Evolutionary conservation across 2,329 filamentous ascomycete genomes (phyloP).

Genomic region (Ophiosphaerella narmari): DNA sequence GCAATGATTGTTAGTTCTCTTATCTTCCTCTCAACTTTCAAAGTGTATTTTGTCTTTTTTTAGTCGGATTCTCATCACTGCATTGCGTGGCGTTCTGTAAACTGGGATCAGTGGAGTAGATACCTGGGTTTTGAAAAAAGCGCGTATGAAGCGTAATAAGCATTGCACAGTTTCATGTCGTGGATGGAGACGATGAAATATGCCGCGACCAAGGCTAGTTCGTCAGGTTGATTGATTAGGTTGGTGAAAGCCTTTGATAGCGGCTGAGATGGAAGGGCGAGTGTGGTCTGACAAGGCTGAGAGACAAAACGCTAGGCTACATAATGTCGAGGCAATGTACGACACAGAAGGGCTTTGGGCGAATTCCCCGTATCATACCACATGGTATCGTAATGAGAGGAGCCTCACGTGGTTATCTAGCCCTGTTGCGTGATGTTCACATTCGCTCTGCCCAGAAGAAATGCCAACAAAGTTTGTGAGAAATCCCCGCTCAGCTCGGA

Average conservation of each 20-base stretch:
- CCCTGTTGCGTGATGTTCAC: neutral
- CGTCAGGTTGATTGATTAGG: neutral
- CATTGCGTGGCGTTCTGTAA: constrained; percentile 22
- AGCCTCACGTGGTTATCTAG: too few relatives aligned
- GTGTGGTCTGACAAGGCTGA: too few relatives aligned
- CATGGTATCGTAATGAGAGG: too few relatives aligned
- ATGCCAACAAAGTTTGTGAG: neutral
- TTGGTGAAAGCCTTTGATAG: neutral
- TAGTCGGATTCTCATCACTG: constrained; percentile 5
- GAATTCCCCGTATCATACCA: neutral
- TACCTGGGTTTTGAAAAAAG: neutral
- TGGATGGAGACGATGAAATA: neutral
- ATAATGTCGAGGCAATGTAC: neutral
- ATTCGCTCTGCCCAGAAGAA: neutral
- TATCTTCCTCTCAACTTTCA: neutral
- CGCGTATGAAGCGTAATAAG: neutral
- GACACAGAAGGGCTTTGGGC: neutral
- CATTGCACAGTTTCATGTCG: neutral
- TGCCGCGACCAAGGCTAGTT: neutral
- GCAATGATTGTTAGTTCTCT: constrained; percentile 8
- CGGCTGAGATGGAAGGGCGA: too few relatives aligned
- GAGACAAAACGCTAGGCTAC: too few relatives aligned
- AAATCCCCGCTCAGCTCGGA: constrained; percentile 28
- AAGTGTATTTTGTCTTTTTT: neutral
- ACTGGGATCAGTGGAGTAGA: neutral